Percentiles rank a stretch among this genome's conserved stretches.
Evolutionary conservation across 1,284 basidiomycete species (phyloP).

Genomic region (Meira nashicola): DNA sequence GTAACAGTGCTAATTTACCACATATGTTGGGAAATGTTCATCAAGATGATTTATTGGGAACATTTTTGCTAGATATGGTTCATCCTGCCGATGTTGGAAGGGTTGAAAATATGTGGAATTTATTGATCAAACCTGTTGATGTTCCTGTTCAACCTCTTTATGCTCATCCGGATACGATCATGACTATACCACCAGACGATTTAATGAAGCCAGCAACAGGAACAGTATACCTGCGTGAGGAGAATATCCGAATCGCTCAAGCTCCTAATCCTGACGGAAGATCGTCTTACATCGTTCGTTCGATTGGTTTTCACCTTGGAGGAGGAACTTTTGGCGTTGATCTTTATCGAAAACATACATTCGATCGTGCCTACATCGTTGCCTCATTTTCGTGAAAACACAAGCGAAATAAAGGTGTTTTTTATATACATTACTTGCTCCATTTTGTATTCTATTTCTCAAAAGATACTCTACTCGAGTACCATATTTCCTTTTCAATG

Average conservation of each 20-base stretch:
- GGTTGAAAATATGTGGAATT: slow-evolving; percentile 22
- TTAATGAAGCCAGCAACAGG: slow-evolving; percentile 34
- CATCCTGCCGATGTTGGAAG: slow-evolving; percentile 29
- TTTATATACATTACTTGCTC: no score
- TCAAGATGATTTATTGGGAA: slow-evolving; percentile 27
- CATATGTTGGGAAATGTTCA: slow-evolving; percentile 27
- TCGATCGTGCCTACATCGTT: slow-evolving; percentile 37
- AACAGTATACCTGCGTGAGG: slow-evolving; percentile 34
- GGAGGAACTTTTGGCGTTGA: slow-evolving; percentile 39
- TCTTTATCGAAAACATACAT: slow-evolving; percentile 32
- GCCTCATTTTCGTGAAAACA: slow-evolving; percentile 25
- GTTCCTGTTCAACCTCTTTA: slow-evolving; percentile 26
- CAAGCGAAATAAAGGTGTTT: no score
- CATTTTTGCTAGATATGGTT: slow-evolving; percentile 31
- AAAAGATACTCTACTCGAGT: no score
- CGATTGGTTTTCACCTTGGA: slow-evolving; percentile 32
- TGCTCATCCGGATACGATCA: slow-evolving; percentile 25
- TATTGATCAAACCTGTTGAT: slow-evolving; percentile 33
- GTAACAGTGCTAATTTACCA: slow-evolving; percentile 27
- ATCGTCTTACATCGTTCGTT: slow-evolving; percentile 18
- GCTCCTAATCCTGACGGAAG: no score
- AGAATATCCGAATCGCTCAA: slow-evolving; percentile 25
- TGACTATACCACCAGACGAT: slow-evolving; percentile 20
- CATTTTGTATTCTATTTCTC: no score
- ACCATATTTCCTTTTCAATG: no score